A percentile compares a stretch with the other conserved stretches of the same genome.
phyloP scores from a whole-genome alignment of 2,329 filamentous ascomycete species.

The Fusarium sp. region DNA sequence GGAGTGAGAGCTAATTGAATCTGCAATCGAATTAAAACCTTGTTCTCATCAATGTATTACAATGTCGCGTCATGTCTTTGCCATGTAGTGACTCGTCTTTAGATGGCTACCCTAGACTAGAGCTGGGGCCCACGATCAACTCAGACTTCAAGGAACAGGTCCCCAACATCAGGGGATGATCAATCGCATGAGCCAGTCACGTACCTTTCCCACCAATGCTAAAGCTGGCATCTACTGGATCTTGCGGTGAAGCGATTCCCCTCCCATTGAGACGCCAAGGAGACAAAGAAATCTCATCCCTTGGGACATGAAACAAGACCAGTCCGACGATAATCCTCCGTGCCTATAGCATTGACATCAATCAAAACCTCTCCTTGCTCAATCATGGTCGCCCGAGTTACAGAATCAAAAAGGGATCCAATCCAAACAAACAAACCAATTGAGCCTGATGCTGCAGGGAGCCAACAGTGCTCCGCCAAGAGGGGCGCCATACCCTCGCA shows the following conservation, averaged over 20 bases:
- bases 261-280: constrained; percentile 31
- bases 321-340: constrained; percentile 19
- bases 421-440: constrained; percentile 39
- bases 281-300: constrained; percentile 9
- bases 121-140: neutral
- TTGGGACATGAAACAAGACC: constrained; percentile 25
- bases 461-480: constrained; percentile 12
- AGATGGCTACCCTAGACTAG: constrained; percentile 21
- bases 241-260: constrained; percentile 6
- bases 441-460: constrained; percentile 27
- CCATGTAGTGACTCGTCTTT: neutral
- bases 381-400: constrained; percentile 34
- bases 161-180: neutral
- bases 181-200: neutral
- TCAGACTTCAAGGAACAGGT: neutral
- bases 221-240: neutral
- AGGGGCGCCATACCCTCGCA: constrained; percentile 7
- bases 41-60: neutral
- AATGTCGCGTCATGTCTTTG: neutral
- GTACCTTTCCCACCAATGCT: neutral
- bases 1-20: neutral
- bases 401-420: constrained; percentile 8
- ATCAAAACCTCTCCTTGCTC: constrained; percentile 12
- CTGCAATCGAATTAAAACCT: neutral
- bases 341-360: constrained; percentile 12